Evolutionary conservation across 208 protist species (phyloP).

Genomic region (Novymonas esmeraldas): DNA sequence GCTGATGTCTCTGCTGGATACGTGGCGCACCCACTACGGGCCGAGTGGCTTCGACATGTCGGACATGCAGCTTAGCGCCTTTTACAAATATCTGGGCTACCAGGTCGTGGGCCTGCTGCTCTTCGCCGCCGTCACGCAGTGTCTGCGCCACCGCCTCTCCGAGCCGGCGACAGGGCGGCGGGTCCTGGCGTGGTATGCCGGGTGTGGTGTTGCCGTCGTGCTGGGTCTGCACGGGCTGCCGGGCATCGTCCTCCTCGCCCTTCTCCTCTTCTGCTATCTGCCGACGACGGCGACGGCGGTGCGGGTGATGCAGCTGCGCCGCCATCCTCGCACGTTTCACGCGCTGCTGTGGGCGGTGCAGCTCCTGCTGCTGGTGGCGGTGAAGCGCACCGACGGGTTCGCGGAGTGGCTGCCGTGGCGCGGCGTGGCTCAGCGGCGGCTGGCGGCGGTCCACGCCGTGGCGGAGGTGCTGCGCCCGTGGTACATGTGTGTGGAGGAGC

Average conservation of each 20-base stretch:
- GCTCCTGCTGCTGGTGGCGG: background rate
- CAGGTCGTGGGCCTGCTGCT: background rate
- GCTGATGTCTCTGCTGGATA: background rate
- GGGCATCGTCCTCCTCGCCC: background rate
- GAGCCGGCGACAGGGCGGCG: background rate
- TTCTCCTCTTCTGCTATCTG: background rate
- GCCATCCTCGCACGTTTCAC: background rate
- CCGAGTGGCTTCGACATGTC: background rate
- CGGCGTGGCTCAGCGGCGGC: background rate
- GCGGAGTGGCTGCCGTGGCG: background rate
- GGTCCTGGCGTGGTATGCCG: background rate
- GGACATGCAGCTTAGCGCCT: background rate
- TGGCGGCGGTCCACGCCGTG: background rate
- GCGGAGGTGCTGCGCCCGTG: background rate
- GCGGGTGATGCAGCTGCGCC: background rate
- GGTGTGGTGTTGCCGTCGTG: background rate
- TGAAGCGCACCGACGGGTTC: constrained; percentile 1
- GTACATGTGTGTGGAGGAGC: background rate
- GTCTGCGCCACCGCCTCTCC: background rate
- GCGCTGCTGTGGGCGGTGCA: constrained; percentile 1
- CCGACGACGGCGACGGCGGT: background rate
- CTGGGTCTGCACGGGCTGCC: background rate
- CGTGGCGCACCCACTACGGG: background rate
- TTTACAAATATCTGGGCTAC: background rate
- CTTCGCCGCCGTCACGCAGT: background rate